Base-by-base conservation (phyloP, 1,284 basidiomycete genomes). In the Rhodotorula glutinis region DNA sequence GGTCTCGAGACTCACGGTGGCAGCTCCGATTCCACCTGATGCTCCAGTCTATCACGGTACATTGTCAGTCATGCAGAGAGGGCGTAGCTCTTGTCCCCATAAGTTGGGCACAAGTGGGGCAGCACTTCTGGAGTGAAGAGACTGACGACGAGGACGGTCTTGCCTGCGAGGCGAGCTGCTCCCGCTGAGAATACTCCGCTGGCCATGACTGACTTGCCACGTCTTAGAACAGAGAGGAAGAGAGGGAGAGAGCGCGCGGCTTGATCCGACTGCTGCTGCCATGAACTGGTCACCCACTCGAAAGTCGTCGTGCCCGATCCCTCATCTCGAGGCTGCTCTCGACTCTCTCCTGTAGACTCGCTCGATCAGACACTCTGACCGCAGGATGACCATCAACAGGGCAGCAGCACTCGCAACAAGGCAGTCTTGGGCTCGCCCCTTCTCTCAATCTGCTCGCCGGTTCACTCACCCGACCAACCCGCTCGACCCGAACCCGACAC, bases 61-160 rank as follows among this genome's bases (percentile, higher is more conserved):
- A 27, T 47, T 21, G 17, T 17, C 3, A 19, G 27, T 25, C 29
- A 2, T 21, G 25, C 10, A n/a, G 33, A 38, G 33, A 5, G 33
- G 33, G 33, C n/a, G n/a, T n/a, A n/a, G n/a, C n/a, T n/a, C n/a
- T n/a, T n/a, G n/a, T n/a, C n/a, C n/a, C 33, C 33, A 38, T 38
- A 11, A 7, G 33, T 5, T 38, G 33, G 33, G 7, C 33, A 11
- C 41, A 55, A 25, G 30, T 51, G 60, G 55, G 44, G 60, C 41
- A 16, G 16, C 8, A 49, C 14, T 29, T 30, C 19, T 19, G 13
- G 17, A 30, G 56, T 41, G 27, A 7, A 23, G 27, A 13, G 40
- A 49, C 66, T 25, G 2, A 62, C 66, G 67, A 94, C 82, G 61
- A 95, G 83, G 66, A 94, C 88, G 17, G 87, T 92, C 81, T 93